Conservation (phyloP, 108 stramenopile genomes). For the Conticribra weissflogii region DNA sequence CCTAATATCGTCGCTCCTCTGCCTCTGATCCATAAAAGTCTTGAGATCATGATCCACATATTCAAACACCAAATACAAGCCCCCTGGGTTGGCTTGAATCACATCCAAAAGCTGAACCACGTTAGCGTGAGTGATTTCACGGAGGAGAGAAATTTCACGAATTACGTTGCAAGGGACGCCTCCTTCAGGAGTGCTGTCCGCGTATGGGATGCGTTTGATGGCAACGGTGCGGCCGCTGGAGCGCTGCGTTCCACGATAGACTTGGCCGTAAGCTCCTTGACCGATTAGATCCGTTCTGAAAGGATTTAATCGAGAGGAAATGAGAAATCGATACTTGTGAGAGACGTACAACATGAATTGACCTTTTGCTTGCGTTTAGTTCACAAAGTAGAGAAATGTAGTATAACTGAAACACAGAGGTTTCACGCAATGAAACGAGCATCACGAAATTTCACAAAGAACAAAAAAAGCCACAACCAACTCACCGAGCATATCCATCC, state of each 20-base stretch:
- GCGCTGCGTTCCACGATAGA: conserved; percentile 94
- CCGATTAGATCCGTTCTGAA: conserved; percentile 96
- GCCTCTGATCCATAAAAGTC: conserved; percentile 81
- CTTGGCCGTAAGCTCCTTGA: conserved; percentile 99
- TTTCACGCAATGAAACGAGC: neutral
- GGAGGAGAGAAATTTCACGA: conserved; percentile 86
- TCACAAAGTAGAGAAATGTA: no score
- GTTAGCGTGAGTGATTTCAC: conserved; percentile 86
- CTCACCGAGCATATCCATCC: conserved; percentile 85
- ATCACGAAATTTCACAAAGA: neutral
- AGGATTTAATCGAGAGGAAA: neutral
- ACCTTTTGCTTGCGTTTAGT: no score
- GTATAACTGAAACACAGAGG: neutral
- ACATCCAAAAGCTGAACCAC: conserved; percentile 82
- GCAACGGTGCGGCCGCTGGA: conserved; percentile 81
- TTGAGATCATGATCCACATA: conserved; percentile 85
- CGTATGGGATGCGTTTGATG: conserved; percentile 90
- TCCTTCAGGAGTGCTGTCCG: conserved; percentile 84
- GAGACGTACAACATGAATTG: neutral
- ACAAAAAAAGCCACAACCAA: neutral
- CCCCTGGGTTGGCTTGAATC: conserved; percentile 79
- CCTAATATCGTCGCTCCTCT: conserved; percentile 70
- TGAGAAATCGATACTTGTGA: neutral
- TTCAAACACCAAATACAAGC: conserved; percentile 89
- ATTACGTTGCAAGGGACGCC: conserved; percentile 92